Evolutionary conservation across 2,329 filamentous ascomycete genomes (phyloP), one percentile per base, ranked within the genome.

Genomic region (Zasmidium citrigriseum): DNA sequence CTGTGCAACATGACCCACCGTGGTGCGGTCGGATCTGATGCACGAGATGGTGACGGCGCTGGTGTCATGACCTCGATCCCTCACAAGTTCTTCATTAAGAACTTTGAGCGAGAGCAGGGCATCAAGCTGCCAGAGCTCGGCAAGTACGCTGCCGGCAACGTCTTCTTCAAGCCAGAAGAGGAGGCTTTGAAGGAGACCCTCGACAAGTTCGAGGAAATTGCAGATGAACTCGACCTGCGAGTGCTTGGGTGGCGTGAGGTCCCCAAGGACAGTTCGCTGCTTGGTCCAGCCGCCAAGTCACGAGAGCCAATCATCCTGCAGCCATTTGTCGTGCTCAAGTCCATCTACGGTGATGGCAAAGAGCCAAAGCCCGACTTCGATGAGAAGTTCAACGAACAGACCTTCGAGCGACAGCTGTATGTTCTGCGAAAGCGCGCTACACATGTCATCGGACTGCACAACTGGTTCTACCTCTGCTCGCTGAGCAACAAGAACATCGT

Each of bases 1-100:
- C 87, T 99, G 64, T 99, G 95, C 84, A 98, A 99, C 85, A 99
- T 99, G 95, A 98, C 95, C 83, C 95, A 99, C 83, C 89, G 95
- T 76, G 95, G 95, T 83, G 95, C 95, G 64, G 93, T 98, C 70
- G 95, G 95, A 69, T 98, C 95, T 61, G 95, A 99, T 82, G 92
- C 92, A 73, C 89, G 95, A 82, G 95, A 99, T 75, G 95, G 95
- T 75, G 95, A 99, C 76, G 95, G 95, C 76, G 95, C 95, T 70
- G 95, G 95, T 85, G 93, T 98, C 73, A 99, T 99, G 95, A 98
- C 93, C 67, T 97, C 93, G 60, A 96, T 99, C 71, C 95, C 95
- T 60, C 93, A 98, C 82, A 92, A 89, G 78, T 98, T 99, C 82
- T 98, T 99, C 77, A 83, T 96, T 75, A 99, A 98, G 84, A 96